Evolutionary conservation across 1,284 basidiomycete species (phyloP), one percentile per base, ranked within the genome.

Genomic region (Cerioporus squamosus): DNA sequence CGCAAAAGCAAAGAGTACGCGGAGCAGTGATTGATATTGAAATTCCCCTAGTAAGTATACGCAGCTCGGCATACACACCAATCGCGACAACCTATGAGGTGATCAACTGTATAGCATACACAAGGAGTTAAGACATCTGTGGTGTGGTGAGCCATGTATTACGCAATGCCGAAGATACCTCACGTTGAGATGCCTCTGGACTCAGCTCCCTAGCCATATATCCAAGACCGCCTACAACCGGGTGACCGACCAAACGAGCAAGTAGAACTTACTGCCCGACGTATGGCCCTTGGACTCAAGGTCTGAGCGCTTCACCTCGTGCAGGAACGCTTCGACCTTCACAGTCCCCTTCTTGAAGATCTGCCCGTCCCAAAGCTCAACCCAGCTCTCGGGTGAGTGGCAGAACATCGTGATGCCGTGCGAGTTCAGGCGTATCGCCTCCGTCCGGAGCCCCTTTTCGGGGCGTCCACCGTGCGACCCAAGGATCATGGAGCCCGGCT

Each of bases 351-450:
- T 69, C 60, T 67, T 64, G 55, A 80, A 80, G 15, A 81, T 69
- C 57, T 70, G 58, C 5, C 72, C 74, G 53, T 78, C 72, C 80
- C 81, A 82, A 44, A 81, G 62, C 53, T 72, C 72, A 22, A 58
- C 60, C 77, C 78, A 81, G 44, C 72, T 75, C 53, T 78, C 72
- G 0, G 77, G 75, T 2, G 61, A 67, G 36, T 79, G 75, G 38
- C 65, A 65, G 59, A 76, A 75, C 59, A 70, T 54, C 2, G 10
- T 23, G 15, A 51, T 48, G 14, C 40, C 54, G 44, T 48, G 26
- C 24, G 45, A 18, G 20, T 39, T 24, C 47, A 22, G 2, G 2
- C 29, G 22, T 14, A 23, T 55, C 54, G 44, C 38, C 42, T 57
- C 64, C 31, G 23, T 57, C 18, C 54, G 40, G 10, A 64, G 51